Evolutionary conservation across 208 protist genomes (phyloP), one percentile per base, ranked within the genome.

Genomic region (Borovskyia barvae): DNA sequence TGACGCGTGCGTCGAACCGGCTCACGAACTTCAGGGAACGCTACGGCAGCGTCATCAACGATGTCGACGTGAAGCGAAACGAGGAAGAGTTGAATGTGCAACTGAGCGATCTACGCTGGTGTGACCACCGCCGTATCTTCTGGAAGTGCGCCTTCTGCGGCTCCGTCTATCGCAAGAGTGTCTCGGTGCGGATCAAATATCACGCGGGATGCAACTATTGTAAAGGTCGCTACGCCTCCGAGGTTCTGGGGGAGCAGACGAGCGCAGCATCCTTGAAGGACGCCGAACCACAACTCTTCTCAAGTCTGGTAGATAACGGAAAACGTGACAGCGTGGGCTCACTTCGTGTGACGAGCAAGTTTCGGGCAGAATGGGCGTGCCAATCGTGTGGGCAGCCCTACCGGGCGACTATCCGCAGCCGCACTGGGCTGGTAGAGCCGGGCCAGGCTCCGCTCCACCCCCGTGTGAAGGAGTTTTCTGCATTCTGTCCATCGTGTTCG

Each of bases 81-180:
- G 80, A 91, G 73, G 82, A 92, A 61, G 88, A 91, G 65, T 75
- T 95, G 28, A 66, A 85, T 24, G 78, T 95, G 12, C 66, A 72
- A 7, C 37, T 92, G 14, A 49, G 37, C 6, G 85, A 94, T 28
- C 72, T 95, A 17, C 88, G 88, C 8, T 92, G 85, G 83, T 88
- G 87, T 54, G 88, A 95, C 57, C 85, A 95, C 53, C 76, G 88
- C 2, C 85, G 85, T 30, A 77, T 95, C 24, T 89, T 85, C 70
- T 95, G 85, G 83, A 75, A 67, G 29, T 95, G 88, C 56, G 66
- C 64, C 40, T 90, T 91, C 54, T 95, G 88, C 47, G 88, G 85
- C 17, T 75, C 69, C 1, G 20, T 61, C 6, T 95, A 92, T 46
- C 85, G 85, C 36, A 92, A 92, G 58, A 82, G 64, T 36, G 88